Percentiles rank a stretch among this genome's conserved stretches.
phyloP scores from a whole-genome alignment of 1,139 yeast genomes.

The Nakaseomyces bracarensis region DNA sequence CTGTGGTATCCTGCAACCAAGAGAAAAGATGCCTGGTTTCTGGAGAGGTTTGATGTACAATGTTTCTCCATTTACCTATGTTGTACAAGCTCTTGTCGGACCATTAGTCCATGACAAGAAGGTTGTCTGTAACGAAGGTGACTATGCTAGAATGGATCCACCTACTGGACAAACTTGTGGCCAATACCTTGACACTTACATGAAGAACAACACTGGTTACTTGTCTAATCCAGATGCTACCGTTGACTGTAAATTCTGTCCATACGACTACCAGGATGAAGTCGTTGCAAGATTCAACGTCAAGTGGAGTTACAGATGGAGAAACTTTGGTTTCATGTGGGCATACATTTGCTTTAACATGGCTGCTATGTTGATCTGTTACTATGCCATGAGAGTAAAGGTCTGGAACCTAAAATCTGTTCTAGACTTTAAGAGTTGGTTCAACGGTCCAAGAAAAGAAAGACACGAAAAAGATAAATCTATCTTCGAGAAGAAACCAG shows the following conservation, averaged over 20 bases:
- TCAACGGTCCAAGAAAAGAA: conserved; percentile 33
- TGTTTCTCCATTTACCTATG: conserved; percentile 48
- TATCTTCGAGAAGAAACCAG: conserved; percentile 33
- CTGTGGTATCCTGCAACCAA: conserved; percentile 52
- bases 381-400: conserved; percentile 34
- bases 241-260: conserved; percentile 40
- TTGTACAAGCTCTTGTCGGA: conserved; percentile 41
- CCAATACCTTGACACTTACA: conserved; percentile 36
- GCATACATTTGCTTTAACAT: conserved; percentile 42
- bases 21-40: conserved; percentile 44
- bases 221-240: conserved; percentile 37
- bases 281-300: conserved; percentile 37
- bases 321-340: conserved; percentile 51
- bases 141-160: conserved; percentile 43
- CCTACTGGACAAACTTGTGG: conserved; percentile 43
- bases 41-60: conserved; percentile 50
- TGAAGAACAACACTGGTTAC: conserved; percentile 39
- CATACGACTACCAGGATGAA: conserved; percentile 38
- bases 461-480: conserved; percentile 39
- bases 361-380: conserved; percentile 36
- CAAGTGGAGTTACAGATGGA: conserved; percentile 43
- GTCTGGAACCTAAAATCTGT: conserved; percentile 29
- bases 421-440: conserved; percentile 31
- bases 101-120: conserved; percentile 38
- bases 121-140: conserved; percentile 40